phyloP scores from a whole-genome alignment of 2,329 filamentous ascomycete genomes.

The Onygenales sp. region DNA sequence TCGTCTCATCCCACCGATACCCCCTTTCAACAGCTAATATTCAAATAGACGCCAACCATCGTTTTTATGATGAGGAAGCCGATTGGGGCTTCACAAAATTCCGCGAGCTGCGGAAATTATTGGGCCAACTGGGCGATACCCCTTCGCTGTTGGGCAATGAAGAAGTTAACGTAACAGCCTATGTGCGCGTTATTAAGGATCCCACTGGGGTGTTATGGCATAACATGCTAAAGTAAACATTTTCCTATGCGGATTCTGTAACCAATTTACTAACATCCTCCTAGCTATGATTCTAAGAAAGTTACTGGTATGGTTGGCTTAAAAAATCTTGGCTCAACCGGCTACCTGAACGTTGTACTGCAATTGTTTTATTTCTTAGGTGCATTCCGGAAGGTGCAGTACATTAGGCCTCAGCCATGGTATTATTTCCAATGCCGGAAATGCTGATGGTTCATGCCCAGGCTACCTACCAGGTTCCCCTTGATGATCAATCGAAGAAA shows the following conservation, averaged over 20 bases:
- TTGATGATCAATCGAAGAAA: neutral
- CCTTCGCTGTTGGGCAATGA: constrained; percentile 17
- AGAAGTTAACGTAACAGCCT: constrained; percentile 19
- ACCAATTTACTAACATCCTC: constrained; percentile 8
- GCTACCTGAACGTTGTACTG: constrained; percentile 65
- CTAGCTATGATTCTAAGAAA: constrained; percentile 80
- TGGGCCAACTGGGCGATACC: neutral
- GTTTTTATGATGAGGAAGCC: neutral
- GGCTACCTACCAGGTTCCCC: constrained; percentile 5
- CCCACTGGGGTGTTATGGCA: constrained; percentile 22
- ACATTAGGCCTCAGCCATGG: neutral
- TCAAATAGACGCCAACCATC: constrained; percentile 2
- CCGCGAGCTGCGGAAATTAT: constrained; percentile 3
- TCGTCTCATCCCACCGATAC: neutral
- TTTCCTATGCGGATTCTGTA: neutral
- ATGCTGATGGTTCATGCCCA: neutral
- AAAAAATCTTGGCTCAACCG: constrained; percentile 83
- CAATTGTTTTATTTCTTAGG: constrained; percentile 62
- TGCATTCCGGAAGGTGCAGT: constrained; percentile 18
- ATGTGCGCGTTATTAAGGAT: constrained; percentile 21
- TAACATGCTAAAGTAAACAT: constrained; percentile 7
- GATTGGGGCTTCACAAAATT: constrained; percentile 9
- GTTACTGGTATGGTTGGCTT: constrained; percentile 85
- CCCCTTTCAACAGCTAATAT: neutral
- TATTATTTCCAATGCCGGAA: neutral